Evolutionary conservation across 2,329 filamentous ascomycete species (phyloP), one percentile per base, ranked within the genome.

Genomic region (Elsinoe arachidis): DNA sequence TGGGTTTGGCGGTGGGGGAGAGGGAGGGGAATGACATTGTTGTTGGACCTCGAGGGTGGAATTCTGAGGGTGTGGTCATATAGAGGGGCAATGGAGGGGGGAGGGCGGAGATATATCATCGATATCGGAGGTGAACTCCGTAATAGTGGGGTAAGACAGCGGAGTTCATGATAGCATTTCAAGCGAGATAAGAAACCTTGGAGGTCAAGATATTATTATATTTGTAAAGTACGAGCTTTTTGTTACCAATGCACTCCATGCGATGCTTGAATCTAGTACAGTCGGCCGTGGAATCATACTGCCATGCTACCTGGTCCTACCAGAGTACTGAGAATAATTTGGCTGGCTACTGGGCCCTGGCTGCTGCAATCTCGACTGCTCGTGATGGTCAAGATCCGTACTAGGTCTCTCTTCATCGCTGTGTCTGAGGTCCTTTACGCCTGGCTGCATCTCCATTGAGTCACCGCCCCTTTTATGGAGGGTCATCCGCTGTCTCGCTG

Each of bases 21-120:
- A 68, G 63, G 6, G 65, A 61, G 12, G 67, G 62, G 54, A 68
- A 64, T 1, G 66, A 68, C 65, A 68, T 68, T 6, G 5, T 39
- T n/a, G 9, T 26, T 46, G 3, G 10, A 30, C 41, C n/a, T 14
- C 41, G 19, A 11, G 19, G 7, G 15, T 43, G 7, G 15, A 19
- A 10, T 6, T 11, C 12, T 3, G 15, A 43, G 3, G 15, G 15
- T 9, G 12, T n/a, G 30, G 17, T 3, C 5, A 7, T 1, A 17
- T 39, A 14, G 33, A 53, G 2, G 9, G 37, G 11, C 14, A 10
- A n/a, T 19, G 37, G 37, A 39, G 17, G 37, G 37, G 17, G 9
- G 9, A 19, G 3, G 17, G 14, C 37, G 37, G 37, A 39, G 37
- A 30, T 7, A 26, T 14, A 23, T 19, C 19, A 46, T 46, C 11